Percentiles rank a stretch among this genome's conserved stretches.
Conservation (phyloP, 164 flowering plant genomes). For the Santalum album region DNA sequence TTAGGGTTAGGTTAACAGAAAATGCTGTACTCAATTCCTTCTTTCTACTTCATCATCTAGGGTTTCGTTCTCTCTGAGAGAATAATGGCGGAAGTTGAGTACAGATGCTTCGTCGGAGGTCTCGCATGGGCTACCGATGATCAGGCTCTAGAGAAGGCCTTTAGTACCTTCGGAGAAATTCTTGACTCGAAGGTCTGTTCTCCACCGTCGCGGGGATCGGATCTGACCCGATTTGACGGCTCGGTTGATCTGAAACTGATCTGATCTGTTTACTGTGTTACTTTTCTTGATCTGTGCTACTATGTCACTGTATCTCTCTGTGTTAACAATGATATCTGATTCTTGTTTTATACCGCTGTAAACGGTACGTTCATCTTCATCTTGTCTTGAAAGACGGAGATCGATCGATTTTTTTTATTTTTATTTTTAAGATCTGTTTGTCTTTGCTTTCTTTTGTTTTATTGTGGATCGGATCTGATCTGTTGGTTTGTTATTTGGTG, state of each 20-base stretch:
- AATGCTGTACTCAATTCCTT: background rate
- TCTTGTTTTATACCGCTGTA: slow-evolving; percentile 11
- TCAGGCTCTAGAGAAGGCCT: slow-evolving; percentile 14
- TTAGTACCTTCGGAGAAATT: slow-evolving; percentile 19
- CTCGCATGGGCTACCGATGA: slow-evolving; percentile 32
- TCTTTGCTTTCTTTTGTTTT: background rate
- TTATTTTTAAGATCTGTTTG: background rate
- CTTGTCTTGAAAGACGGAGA: slow-evolving; percentile 5
- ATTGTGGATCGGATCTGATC: background rate
- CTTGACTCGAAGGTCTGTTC: slow-evolving; percentile 28
- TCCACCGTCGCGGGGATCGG: slow-evolving; percentile 3
- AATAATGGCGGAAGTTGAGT: slow-evolving; percentile 14
- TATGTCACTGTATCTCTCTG: background rate
- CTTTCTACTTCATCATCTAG: no score
- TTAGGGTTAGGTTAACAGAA: background rate
- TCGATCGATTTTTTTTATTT: slow-evolving; percentile 6
- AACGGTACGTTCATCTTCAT: slow-evolving; percentile 20
- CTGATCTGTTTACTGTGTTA: slow-evolving; percentile 4
- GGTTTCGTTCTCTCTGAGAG: background rate
- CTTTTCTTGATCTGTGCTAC: slow-evolving; percentile 3
- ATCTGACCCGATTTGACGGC: slow-evolving; percentile 11
- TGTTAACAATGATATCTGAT: slow-evolving; percentile 7
- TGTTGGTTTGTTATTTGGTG: background rate
- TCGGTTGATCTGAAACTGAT: slow-evolving; percentile 1
- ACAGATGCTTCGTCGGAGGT: slow-evolving; percentile 29